A percentile compares a stretch with the other conserved stretches of the same genome.
phyloP scores from a whole-genome alignment of 768 basidiomycete genomes.

The Plicaturopsis crispa region DNA sequence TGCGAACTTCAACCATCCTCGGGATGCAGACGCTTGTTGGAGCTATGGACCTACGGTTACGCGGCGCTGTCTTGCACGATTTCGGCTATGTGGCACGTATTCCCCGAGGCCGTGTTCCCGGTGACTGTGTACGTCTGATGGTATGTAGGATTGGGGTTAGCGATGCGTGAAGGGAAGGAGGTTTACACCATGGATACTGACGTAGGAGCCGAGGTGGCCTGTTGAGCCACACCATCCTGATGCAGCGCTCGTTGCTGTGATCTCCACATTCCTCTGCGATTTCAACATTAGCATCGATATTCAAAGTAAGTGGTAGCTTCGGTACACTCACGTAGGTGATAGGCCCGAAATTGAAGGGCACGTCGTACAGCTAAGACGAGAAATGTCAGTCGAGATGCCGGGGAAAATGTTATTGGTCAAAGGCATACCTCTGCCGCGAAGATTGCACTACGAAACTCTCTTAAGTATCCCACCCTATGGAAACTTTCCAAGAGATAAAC shows the following conservation, averaged over 20 bases:
- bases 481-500: background rate
- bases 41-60: too few relatives aligned
- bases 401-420: background rate
- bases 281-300: background rate
- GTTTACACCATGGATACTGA: conserved; percentile 5
- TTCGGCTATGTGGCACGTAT: conserved; percentile 15
- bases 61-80: conserved; percentile 16
- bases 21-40: too few relatives aligned
- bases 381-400: background rate
- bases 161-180: too few relatives aligned
- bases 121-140: conserved; percentile 17
- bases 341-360: conserved; percentile 20
- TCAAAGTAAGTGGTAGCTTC: background rate
- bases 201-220: conserved; percentile 18
- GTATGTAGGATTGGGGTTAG: too few relatives aligned
- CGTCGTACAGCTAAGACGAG: conserved; percentile 12
- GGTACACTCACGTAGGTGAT: conserved; percentile 12
- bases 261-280: conserved; percentile 16
- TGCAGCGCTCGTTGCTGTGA: conserved; percentile 18
- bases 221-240: conserved; percentile 18
- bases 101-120: conserved; percentile 14
- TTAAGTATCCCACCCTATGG: too few relatives aligned
- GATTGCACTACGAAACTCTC: conserved; percentile 12
- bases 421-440: conserved; percentile 17
- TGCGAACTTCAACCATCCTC: too few relatives aligned